Base-by-base conservation (phyloP, 345 rosid species). In the Chamaenerion angustifolium region DNA sequence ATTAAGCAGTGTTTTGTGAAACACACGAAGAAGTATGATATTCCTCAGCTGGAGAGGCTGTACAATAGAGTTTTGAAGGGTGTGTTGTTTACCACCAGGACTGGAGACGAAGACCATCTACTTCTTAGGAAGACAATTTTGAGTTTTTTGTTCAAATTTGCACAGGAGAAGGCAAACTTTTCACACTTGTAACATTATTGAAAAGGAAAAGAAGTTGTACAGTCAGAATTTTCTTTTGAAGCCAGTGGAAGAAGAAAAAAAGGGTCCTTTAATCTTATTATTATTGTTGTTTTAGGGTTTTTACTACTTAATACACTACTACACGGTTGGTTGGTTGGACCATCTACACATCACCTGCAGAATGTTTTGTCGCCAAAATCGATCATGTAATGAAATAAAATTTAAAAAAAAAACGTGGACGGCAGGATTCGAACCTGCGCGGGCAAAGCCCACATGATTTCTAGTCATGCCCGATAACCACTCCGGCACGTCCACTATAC, bases 381-480 rank as follows among this genome's bases (percentile, higher is more conserved):
- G n/a, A n/a, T n/a, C n/a, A n/a, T n/a, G n/a, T n/a, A n/a, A n/a
- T n/a, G n/a, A 8, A 5, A 31, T 3, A 5, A 31, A 4, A 31
- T 31, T 5, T 4, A 8, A 1, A 31, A 31, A 31, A 8, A 31
- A 31, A 7, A 0, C 80, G 78, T 74, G 80, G 18, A 63, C 81
- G 79, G 81, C 73, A 75, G 82, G 82, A 82, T 77, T 79, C 87
- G 82, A 79, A 80, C 84, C 84, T 80, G 84, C 82, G 87, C 84
- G 82, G 77, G 88, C 88, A 75, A 18, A 78, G 94, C 83, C 88
- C 88, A 84, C 88, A 81, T 83, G 85, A 83, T 80, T 83, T 83
- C 88, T 83, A 80, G 94, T 81, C 85, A 84, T 81, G 94, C 88
- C 85, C 82, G 85, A 78, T 81, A 84, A 84, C 94, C 94, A 81